Evolutionary conservation across 768 basidiomycete genomes (phyloP), one percentile per base, ranked within the genome.

Genomic region (Rossbeevera mucosa): DNA sequence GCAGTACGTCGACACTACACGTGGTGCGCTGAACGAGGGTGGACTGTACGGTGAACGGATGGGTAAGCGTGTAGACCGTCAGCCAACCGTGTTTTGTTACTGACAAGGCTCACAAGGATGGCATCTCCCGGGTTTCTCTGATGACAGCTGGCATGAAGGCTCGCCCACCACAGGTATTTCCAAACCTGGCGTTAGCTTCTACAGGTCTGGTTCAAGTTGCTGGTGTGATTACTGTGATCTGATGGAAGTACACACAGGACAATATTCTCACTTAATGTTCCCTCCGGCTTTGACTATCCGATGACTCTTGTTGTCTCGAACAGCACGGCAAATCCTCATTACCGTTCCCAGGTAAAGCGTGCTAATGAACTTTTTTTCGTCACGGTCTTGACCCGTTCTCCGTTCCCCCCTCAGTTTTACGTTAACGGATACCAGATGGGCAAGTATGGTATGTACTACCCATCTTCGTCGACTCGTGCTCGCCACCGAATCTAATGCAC

Each of bases 11-110:
- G 81, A 84, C 60, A 71, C 52, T 20, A 66, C 70, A 21, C 75
- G 83, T 16, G 82, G 82, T 5, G 72, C 79, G n/a, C 64, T 80
- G 51, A 83, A 84, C 54, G 81, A 82, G 61, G 82, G 82, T 8
- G 82, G 82, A 2, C 60, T 81, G 2, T 81, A 74, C 51, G 80
- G 70, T 13, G 81, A 83, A 63, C 74, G 82, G 16, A 74, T 76
- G 71, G 79, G 59, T 51, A 41, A 48, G 42, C 26, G 24, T 24
- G 50, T n/a, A n/a, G 16, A 5, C 3, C 0, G 13, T 44, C 31
- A 22, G 18, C 20, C 5, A 16, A 13, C 16, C 14, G 11, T 29
- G 14, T 14, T 20, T 30, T 29, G 33, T 47, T 21, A 25, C 33
- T 59, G 51, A 67, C 16, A 7, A n/a, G 30, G 20, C 31, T 20